Evolutionary conservation across 2,329 filamentous ascomycete genomes (phyloP), one percentile per base, ranked within the genome.

Genomic region (Ophiostoma sp.): DNA sequence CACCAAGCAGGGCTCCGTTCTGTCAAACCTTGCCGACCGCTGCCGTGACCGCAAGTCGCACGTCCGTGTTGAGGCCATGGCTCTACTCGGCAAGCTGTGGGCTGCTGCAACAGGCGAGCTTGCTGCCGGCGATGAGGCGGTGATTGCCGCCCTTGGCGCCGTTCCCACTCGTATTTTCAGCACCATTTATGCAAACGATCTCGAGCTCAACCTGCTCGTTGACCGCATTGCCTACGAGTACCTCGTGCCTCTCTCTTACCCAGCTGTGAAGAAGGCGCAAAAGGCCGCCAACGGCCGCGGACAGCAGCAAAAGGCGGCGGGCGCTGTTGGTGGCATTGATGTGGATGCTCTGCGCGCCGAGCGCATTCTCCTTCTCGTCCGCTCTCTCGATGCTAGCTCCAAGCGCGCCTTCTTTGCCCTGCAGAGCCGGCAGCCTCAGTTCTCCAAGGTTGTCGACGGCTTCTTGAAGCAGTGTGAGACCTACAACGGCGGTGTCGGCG

Each of bases 81-180:
- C 89, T 68, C 84, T 96, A 10, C 82, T 98, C 1, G 92, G 88
- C 13, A 92, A 89, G 72, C 89, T 98, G 36, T 99, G 95, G 95
- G 94, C 92, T n/a, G 94, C 96, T 23, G 94, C 92, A 15, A 88
- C 90, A 23, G 92, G 93, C 23, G 94, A 97, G 75, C 91, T 99
- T 75, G 89, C 92, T 33, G 87, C 90, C 68, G 92, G 92, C 17
- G 90, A 94, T 75, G 92, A 97, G 74, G 83, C 85, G 23, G 90
- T 96, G 27, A 86, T 85, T 15, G 82, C 87, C 11, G 86, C 94
- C n/a, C 82, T 99, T 15, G 90, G 89, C 7, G 89, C 89, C 33
- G 93, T 96, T 54, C 94, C 95, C 2, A 90, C 90, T 0, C 90
- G 88, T 72, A 93, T 99, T 64, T 88, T 97, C 73, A 93, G 93